phyloP scores from a whole-genome alignment of 2,329 filamentous ascomycete genomes.

The Thermoascus crustaceus region DNA sequence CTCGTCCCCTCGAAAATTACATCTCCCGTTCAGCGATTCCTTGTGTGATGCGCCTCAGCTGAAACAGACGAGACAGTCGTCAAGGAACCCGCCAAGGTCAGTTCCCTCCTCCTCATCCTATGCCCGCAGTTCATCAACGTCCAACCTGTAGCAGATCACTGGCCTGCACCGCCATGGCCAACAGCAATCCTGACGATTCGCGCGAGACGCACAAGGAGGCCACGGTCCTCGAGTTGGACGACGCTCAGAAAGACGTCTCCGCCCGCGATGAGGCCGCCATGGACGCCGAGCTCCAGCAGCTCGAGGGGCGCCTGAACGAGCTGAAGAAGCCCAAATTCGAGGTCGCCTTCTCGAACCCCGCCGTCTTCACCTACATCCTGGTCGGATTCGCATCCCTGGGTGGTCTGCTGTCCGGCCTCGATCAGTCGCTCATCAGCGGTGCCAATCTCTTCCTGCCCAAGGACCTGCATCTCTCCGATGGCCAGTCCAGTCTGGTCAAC shows the following conservation, averaged over 20 bases:
- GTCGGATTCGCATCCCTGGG: conserved; percentile 69
- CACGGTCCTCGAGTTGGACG: conserved; percentile 20
- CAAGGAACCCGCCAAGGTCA: no score
- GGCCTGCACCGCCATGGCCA: no score
- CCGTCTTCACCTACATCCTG: conserved; percentile 58
- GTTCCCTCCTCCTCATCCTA: no score
- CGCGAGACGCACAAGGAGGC: no score
- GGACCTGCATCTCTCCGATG: conserved; percentile 47
- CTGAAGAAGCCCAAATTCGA: conserved; percentile 24
- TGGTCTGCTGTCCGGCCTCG: conserved; percentile 62
- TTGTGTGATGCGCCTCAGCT: no score
- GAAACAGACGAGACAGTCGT: no score
- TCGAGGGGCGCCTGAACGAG: conserved; percentile 20
- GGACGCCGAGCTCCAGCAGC: conserved; percentile 21
- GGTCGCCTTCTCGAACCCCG: conserved; percentile 53
- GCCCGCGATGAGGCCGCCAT: conserved; percentile 22
- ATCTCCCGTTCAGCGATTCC: no score
- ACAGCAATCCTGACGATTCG: no score
- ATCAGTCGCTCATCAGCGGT: conserved; percentile 65
- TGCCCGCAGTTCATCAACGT: no score
- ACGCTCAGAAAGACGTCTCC: conserved; percentile 15
- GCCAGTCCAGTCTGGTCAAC: conserved; percentile 59
- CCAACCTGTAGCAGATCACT: no score
- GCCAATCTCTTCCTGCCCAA: conserved; percentile 56
- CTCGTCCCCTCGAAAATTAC: no score